Conservation (phyloP, 1,284 basidiomycete genomes). For the Cryptococcus hybrid region DNA sequence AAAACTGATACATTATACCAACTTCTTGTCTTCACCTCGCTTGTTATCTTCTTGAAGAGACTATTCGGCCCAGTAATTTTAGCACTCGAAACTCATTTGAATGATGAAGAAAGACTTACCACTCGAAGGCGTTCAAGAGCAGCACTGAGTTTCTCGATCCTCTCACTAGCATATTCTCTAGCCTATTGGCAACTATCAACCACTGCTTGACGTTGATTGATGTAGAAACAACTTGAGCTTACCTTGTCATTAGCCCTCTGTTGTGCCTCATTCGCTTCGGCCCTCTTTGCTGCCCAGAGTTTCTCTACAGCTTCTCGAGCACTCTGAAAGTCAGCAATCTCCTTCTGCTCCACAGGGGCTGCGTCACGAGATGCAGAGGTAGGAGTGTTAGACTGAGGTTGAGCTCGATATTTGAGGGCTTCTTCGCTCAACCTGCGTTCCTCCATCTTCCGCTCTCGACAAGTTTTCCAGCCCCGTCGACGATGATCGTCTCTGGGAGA, state of each 20-base stretch:
- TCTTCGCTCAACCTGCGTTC: neutral
- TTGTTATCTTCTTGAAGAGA: neutral
- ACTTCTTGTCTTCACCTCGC: neutral
- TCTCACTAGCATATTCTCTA: constrained; percentile 26
- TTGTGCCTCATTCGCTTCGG: constrained; percentile 13
- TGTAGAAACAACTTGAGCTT: neutral
- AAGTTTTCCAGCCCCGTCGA: constrained; percentile 1
- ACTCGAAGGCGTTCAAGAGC: constrained; percentile 26
- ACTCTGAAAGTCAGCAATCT: constrained; percentile 14
- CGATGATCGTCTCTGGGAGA: neutral
- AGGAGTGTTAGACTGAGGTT: neutral
- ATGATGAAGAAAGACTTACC: constrained; percentile 10
- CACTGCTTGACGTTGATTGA: neutral
- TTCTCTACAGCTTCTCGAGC: constrained; percentile 21
- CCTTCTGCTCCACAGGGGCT: neutral
- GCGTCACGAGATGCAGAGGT: neutral
- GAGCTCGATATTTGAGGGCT: neutral
- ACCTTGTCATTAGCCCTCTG: constrained; percentile 21
- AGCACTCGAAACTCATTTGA: neutral
- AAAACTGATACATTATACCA: neutral
- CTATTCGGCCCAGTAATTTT: neutral
- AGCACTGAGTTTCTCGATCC: constrained; percentile 24
- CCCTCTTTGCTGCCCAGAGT: constrained; percentile 24
- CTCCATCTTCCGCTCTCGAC: neutral
- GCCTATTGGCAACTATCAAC: constrained; percentile 9